A percentile compares a stretch with the other conserved stretches of the same genome.
Conservation (phyloP, 163 green algal species). For the Trebouxiophyceae sp. region DNA sequence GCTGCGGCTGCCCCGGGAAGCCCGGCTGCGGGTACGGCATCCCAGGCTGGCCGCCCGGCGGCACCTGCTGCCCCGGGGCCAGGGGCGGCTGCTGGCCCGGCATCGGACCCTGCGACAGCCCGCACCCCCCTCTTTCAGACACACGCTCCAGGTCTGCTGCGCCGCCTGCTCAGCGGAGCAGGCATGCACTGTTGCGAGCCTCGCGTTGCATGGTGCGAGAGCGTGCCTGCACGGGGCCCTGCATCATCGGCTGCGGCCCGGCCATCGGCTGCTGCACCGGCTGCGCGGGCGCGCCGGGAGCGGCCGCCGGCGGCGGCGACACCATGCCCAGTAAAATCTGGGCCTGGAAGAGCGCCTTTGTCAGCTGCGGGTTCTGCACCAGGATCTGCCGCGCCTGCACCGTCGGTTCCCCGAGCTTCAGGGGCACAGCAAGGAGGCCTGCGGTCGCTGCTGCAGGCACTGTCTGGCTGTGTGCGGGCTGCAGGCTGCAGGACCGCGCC, state of each 20-base stretch:
- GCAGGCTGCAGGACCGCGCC: too few species aligned
- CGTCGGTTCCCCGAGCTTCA: neutral
- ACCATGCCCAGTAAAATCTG: conserved; percentile 83
- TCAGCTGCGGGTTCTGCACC: conserved; percentile 70
- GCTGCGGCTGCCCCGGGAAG: too few species aligned
- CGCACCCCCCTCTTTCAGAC: neutral
- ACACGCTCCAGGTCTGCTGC: neutral
- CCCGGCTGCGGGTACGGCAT: too few species aligned
- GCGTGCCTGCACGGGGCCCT: neutral
- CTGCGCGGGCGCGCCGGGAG: conserved; percentile 5
- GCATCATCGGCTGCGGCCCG: neutral
- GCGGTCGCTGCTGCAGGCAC: too few species aligned
- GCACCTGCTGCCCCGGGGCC: too few species aligned
- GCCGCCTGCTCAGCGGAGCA: neutral
- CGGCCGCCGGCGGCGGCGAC: conserved; percentile 12
- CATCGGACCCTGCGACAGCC: too few species aligned
- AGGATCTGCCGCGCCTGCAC: conserved; percentile 8
- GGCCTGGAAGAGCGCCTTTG: conserved; percentile 80
- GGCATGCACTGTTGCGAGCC: too few species aligned
- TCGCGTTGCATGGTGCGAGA: neutral
- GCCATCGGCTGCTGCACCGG: conserved; percentile 9
- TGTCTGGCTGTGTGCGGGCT: too few species aligned
- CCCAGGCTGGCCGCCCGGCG: too few species aligned
- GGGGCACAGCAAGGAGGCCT: neutral
- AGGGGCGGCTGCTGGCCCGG: too few species aligned